phyloP scores from a whole-genome alignment of 768 basidiomycete genomes.

The Amylocystis lapponica region DNA sequence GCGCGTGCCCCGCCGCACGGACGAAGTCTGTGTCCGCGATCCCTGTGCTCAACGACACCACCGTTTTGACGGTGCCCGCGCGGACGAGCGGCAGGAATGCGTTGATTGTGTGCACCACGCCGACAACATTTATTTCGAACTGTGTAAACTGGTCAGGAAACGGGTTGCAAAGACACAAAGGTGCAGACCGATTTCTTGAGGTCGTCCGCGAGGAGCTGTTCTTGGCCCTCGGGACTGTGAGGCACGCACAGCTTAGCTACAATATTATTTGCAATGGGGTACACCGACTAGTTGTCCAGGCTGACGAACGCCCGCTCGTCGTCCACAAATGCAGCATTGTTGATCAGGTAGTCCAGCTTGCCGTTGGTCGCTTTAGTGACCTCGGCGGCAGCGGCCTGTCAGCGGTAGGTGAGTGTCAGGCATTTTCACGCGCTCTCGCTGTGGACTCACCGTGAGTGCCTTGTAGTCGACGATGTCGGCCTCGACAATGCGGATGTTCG shows the following conservation, averaged over 20 bases:
- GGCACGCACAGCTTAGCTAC: background rate
- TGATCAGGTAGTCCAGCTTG: slow-evolving; percentile 31
- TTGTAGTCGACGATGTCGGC: slow-evolving; percentile 30
- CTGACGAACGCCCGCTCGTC: slow-evolving; percentile 6
- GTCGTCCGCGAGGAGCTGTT: slow-evolving; percentile 13
- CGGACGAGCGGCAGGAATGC: slow-evolving; percentile 35
- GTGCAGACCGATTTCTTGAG: slow-evolving; percentile 11
- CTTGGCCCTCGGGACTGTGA: slow-evolving; percentile 8
- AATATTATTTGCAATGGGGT: background rate
- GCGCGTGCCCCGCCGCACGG: slow-evolving; percentile 4
- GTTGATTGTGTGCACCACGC: slow-evolving; percentile 29
- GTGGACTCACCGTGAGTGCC: slow-evolving; percentile 24
- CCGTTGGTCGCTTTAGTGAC: slow-evolving; percentile 25
- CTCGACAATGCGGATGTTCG: slow-evolving; percentile 30
- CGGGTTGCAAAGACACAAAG: background rate
- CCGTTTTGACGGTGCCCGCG: slow-evolving; percentile 26
- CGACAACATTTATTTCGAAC: slow-evolving; percentile 32
- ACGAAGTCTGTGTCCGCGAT: slow-evolving; percentile 25
- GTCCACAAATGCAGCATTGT: slow-evolving; percentile 28
- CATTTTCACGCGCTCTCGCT: background rate
- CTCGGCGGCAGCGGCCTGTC: slow-evolving; percentile 24
- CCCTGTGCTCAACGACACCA: slow-evolving; percentile 28
- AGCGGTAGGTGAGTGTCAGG: background rate
- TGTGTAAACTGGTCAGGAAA: slow-evolving; percentile 2
- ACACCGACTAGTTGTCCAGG: slow-evolving; percentile 20